Base-by-base conservation (phyloP, 768 basidiomycete species). In the Cystobasidium onofrii region DNA sequence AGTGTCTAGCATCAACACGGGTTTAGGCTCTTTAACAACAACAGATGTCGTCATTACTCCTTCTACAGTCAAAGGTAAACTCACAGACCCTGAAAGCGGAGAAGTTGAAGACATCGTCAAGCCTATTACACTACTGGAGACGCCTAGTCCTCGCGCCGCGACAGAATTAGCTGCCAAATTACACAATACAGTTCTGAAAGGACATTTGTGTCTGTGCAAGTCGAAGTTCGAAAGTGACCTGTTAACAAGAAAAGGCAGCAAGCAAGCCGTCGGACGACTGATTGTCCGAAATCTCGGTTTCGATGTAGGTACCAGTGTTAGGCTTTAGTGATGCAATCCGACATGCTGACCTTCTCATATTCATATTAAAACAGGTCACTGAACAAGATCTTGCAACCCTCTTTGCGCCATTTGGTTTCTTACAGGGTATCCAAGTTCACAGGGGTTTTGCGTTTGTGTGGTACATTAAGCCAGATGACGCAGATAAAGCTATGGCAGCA, bases 381-480 rank as follows among this genome's bases (percentile, higher is more conserved):
- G 89, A 90, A 76, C 87, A 90, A 78, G 93, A 96, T 79, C 83
- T 98, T 3, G 87, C 90, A 64, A 87, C 89, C 0, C 81, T 89
- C 1, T 98, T 98, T 83, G 85, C 94, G 1, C 90, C 90, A 0
- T 87, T 89, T 75, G 94, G 94, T 0, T 88, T 92, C 0, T 88
- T 98, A 23, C 84, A 92, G 80, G 90, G 90, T 0, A 87, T 98
- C 76, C 86, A 89, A 74, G 88, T 95, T 20, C 94, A 92, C 0
- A 88, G 89, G 77, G 92, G 94, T 0, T 98, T 95, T 77, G 95
- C 92, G 0, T 97, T 98, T 78, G 88, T 98, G 12, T 95, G 92
- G 91, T 92, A 91, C 86, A 81, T 92, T 76, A 87, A 87, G 78
- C 88, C 86, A 80, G 88, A 88, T 73, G 90, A 93, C 78, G 94